Evolutionary conservation across 805 yeast species (phyloP), one percentile per base, ranked within the genome.

Genomic region (Tetrapisispora iriomotensis): DNA sequence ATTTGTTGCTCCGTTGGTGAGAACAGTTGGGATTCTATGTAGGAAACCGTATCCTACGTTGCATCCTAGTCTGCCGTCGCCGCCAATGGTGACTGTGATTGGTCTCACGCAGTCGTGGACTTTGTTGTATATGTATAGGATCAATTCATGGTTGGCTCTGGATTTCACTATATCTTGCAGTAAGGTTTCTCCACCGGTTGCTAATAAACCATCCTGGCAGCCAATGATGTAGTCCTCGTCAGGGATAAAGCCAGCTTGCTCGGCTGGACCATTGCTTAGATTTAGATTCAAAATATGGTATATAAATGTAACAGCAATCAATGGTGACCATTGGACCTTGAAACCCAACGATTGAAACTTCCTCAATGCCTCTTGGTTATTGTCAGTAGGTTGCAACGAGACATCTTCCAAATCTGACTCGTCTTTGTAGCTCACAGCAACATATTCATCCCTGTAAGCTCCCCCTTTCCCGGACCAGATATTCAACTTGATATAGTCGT

Each of bases 401-500:
- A 56, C 50, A 2, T 54, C 59, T 14, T 53, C 60, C 29, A 59
- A 29, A 13, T 44, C 41, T 6, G 42, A 27, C 20, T 54, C 58
- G 12, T 44, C 52, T n/a, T 58, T 53, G 6, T 68, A 61, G 4
- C 66, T 42, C 1, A 54, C 47, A 5, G 44, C 36, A 4, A 61
- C 10, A 38, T 57, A 57, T 37, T 71, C 61, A n/a, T 64, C 65
- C 46, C 77, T 62, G 28, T 63, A 51, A 7, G 68, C 53, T 1
- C 87, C 87, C 18, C 96, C 96, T 61, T 87, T 87, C 2, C 94
- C 92, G 33, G 75, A 77, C 95, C 95, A 88, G 2, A 85, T 76
- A 36, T 72, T 77, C 31, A 88, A 64, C 8, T 67, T 61, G 6
- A 82, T 61, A 3, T 67, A 58, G 28, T 63, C 54, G 6, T 60